Conservation (phyloP, 352 stramenopile genomes). For the Pythium coloratum region DNA sequence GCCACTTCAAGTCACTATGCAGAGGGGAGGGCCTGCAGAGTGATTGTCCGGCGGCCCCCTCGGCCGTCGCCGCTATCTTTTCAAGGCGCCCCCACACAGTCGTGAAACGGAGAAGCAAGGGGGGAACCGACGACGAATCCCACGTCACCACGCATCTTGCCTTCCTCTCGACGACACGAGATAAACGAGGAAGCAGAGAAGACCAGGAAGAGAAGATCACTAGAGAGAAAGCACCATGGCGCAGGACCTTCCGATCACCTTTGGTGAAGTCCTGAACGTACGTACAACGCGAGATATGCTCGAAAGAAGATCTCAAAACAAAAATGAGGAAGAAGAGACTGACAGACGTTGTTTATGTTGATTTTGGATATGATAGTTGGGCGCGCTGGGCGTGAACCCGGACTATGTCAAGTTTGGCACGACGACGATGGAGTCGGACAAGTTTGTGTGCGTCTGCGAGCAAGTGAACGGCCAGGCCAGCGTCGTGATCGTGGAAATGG, state of each 20-base stretch:
- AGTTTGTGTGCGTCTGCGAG: slow-evolving; percentile 94
- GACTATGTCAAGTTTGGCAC: slow-evolving; percentile 93
- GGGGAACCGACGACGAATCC: slow-evolving; percentile 22
- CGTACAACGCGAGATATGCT: slow-evolving; percentile 27
- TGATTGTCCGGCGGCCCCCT: slow-evolving; percentile 16
- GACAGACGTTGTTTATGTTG: not conserved
- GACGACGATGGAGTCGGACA: slow-evolving; percentile 98
- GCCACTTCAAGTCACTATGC: slow-evolving; percentile 26
- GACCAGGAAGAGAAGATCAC: slow-evolving; percentile 6
- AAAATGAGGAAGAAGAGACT: not conserved
- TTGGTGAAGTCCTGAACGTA: slow-evolving; percentile 91
- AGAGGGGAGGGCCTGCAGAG: slow-evolving; percentile 9
- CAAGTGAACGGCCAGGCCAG: slow-evolving; percentile 86
- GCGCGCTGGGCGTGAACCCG: slow-evolving; percentile 83
- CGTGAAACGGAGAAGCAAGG: slow-evolving; percentile 60
- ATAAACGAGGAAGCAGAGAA: not conserved
- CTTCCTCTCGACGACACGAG: slow-evolving; percentile 20
- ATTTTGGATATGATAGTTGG: slow-evolving; percentile 49
- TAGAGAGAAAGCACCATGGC: slow-evolving; percentile 49
- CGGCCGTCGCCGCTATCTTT: slow-evolving; percentile 24
- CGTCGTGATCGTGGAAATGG: slow-evolving; percentile 93
- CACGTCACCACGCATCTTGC: slow-evolving; percentile 7
- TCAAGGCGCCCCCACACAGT: slow-evolving; percentile 42
- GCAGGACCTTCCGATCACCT: slow-evolving; percentile 89
- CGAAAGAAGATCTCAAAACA: not conserved